Conservation (phyloP, 768 basidiomycete species). For the Trametes meyenii region DNA sequence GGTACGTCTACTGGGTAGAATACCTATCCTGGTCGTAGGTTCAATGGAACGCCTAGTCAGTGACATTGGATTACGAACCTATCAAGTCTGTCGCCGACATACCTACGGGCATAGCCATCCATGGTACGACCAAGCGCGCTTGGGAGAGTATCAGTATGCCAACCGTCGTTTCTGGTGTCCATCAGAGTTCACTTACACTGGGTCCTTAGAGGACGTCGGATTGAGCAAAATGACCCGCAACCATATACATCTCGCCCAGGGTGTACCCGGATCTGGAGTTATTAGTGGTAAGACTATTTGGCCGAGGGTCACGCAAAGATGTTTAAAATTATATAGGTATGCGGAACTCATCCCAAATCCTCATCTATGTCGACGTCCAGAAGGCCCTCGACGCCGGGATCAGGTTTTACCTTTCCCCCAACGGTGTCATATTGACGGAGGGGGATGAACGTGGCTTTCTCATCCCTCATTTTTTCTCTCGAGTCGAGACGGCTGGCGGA, state of each 20-base stretch:
- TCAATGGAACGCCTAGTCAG: constrained; percentile 44
- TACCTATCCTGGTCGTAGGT: neutral
- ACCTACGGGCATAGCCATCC: constrained; percentile 72
- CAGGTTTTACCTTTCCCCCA: constrained; percentile 77
- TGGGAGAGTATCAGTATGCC: constrained; percentile 72
- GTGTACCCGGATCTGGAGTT: constrained; percentile 63
- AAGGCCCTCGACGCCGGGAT: constrained; percentile 70
- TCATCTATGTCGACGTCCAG: constrained; percentile 80
- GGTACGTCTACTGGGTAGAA: constrained; percentile 41
- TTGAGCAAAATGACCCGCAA: constrained; percentile 86
- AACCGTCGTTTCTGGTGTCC: neutral
- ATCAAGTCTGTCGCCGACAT: constrained; percentile 63
- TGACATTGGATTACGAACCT: constrained; percentile 68
- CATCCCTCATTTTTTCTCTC: constrained; percentile 62
- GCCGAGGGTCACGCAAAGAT: neutral
- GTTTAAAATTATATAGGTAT: constrained; percentile 57
- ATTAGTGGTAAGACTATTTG: constrained; percentile 64
- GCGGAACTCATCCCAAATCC: constrained; percentile 73
- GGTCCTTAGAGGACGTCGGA: constrained; percentile 60
- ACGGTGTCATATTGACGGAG: constrained; percentile 87
- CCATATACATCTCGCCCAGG: constrained; percentile 92
- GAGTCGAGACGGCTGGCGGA: constrained; percentile 59
- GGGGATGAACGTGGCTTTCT: constrained; percentile 71
- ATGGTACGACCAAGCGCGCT: constrained; percentile 71
- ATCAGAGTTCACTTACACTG: neutral